Percentiles rank a stretch among this genome's conserved stretches.
Evolutionary conservation across 148 eudicot species (phyloP).

Genomic region (Persicaria maculosa): DNA sequence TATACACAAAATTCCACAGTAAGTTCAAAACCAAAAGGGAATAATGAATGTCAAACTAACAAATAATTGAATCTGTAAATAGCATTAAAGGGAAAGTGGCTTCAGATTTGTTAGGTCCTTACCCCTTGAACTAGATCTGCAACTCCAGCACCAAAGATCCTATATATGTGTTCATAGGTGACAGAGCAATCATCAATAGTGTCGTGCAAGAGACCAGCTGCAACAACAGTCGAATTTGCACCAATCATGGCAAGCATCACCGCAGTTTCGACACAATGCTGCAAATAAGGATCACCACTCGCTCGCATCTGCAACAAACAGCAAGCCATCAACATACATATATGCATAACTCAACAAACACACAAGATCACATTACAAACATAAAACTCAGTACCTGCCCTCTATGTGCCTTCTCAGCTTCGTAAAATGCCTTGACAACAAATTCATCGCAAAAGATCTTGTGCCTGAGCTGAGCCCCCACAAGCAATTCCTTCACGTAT

Average conservation of each 20-base stretch:
- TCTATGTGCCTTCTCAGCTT: conserved; percentile 92
- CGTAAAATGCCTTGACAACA: conserved; percentile 76
- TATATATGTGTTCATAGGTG: conserved; percentile 44
- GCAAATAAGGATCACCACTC: conserved; percentile 89
- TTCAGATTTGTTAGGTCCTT: conserved; percentile 15
- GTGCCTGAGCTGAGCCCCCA: conserved; percentile 59
- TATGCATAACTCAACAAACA: neutral
- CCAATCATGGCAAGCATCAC: conserved; percentile 72
- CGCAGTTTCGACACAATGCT: conserved; percentile 94
- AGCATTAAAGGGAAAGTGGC: neutral
- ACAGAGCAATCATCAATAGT: conserved; percentile 83
- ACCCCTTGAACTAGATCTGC: conserved; percentile 94
- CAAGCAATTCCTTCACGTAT: conserved; percentile 50
- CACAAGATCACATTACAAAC: neutral
- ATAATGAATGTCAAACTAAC: neutral
- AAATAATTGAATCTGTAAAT: neutral
- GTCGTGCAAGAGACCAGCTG: conserved; percentile 93
- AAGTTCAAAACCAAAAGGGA: neutral
- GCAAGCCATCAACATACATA: neutral
- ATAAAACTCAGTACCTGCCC: conserved; percentile 58
- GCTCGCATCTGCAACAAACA: conserved; percentile 53
- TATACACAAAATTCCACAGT: neutral
- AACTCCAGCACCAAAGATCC: conserved; percentile 63
- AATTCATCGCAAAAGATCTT: conserved; percentile 56
- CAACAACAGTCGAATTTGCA: conserved; percentile 77